Conservation (phyloP, 805 yeast genomes). For the Nematodospora valgi region DNA sequence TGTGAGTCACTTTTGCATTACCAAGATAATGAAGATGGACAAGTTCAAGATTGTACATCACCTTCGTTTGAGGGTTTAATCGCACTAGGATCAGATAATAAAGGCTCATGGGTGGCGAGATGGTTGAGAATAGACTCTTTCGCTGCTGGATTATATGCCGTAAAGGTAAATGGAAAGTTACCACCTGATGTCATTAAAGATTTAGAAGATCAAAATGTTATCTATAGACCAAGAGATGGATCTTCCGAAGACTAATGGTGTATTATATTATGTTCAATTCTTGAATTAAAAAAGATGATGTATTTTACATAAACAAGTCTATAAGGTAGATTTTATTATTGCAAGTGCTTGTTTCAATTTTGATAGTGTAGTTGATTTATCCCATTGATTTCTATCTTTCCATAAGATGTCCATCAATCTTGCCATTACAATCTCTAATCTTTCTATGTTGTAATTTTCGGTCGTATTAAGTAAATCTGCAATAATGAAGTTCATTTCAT, state of each 20-base stretch:
- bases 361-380: constrained; percentile 37
- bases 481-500: constrained; percentile 20
- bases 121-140: constrained; percentile 92
- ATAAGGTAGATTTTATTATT: constrained; percentile 2
- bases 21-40: constrained; percentile 74
- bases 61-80: constrained; percentile 95
- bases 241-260: constrained; percentile 55
- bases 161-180: constrained; percentile 84
- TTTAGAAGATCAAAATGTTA: constrained; percentile 68
- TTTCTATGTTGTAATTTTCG: constrained; percentile 32
- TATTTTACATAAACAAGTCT: not conserved
- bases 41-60: constrained; percentile 88
- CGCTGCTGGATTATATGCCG: constrained; percentile 89
- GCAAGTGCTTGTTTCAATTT: constrained; percentile 20
- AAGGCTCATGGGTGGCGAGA: constrained; percentile 90
- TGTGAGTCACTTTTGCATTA: constrained; percentile 85
- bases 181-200: constrained; percentile 82
- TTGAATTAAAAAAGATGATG: too few relatives aligned
- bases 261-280: not conserved
- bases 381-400: constrained; percentile 53
- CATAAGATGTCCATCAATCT: constrained; percentile 69
- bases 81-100: constrained; percentile 77
- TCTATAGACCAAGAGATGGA: constrained; percentile 95
- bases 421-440: constrained; percentile 49
- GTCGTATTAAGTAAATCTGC: constrained; percentile 26